Evolutionary conservation across 2,329 filamentous ascomycete species (phyloP).

Genomic region (Sporothrix variecibatus): DNA sequence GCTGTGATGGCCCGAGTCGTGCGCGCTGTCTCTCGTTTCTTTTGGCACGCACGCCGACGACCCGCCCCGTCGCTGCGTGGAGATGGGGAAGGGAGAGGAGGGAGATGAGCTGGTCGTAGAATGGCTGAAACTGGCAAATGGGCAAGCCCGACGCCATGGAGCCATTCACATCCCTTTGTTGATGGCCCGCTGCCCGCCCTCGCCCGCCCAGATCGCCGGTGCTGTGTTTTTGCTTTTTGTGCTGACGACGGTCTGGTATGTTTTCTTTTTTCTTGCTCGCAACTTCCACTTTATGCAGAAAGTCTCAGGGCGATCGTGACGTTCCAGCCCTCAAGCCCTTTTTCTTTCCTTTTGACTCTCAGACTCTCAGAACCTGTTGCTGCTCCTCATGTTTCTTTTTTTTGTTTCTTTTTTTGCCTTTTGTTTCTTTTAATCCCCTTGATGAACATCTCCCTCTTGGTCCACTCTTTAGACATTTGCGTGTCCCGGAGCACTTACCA

Average conservation of each 20-base stretch:
- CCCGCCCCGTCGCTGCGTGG: neutral
- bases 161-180: neutral
- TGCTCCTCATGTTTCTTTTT: neutral
- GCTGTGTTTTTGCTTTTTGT: neutral
- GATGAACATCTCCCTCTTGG: neutral
- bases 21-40: neutral
- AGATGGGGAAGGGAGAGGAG: neutral
- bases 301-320: neutral
- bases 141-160: neutral
- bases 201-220: neutral
- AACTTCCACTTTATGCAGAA: neutral
- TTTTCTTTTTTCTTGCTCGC: neutral
- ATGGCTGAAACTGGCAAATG: neutral
- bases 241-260: neutral
- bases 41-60: neutral
- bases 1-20: neutral
- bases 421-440: neutral
- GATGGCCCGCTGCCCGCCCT: neutral
- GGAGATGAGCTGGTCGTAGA: no score
- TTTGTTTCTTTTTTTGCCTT: neutral
- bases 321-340: neutral
- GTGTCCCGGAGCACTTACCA: constrained; percentile 20
- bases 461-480: constrained; percentile 11
- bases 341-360: neutral
- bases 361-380: neutral